Conservation (phyloP, 2,329 filamentous ascomycete species). For the Rhynchosporium graminicola region DNA sequence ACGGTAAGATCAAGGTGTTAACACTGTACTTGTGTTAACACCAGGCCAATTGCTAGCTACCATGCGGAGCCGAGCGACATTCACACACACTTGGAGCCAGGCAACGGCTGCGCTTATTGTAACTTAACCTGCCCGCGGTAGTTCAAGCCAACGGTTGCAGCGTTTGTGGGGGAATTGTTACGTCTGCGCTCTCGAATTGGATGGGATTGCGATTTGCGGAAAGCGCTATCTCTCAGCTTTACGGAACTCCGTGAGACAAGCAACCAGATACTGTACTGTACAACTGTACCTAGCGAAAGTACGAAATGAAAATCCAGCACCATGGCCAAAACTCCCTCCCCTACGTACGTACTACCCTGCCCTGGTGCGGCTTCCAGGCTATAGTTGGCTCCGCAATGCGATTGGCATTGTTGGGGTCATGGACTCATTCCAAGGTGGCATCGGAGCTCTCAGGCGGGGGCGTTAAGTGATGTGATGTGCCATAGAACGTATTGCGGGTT, state of each 20-base stretch:
- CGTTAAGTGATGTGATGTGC: slow-evolving; percentile 5
- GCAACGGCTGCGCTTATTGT: too few relatives aligned
- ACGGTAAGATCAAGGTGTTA: not conserved
- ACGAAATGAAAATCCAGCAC: slow-evolving; percentile 13
- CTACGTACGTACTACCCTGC: slow-evolving; percentile 2
- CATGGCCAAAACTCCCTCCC: slow-evolving; percentile 7
- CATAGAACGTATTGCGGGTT: not conserved
- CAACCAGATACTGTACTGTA: not conserved
- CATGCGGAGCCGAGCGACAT: not conserved
- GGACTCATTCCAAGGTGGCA: slow-evolving; percentile 2
- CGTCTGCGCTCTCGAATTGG: too few relatives aligned
- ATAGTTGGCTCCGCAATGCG: not conserved
- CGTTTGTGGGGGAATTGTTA: too few relatives aligned
- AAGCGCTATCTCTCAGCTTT: too few relatives aligned
- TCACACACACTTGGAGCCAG: not conserved
- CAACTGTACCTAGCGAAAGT: slow-evolving; percentile 2
- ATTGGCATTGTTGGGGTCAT: too few relatives aligned
- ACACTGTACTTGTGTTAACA: too few relatives aligned
- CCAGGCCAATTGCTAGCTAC: slow-evolving; percentile 14
- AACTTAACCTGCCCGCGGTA: not conserved
- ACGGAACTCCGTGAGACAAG: too few relatives aligned
- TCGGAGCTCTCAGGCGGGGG: slow-evolving; percentile 6
- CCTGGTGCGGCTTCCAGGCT: slow-evolving; percentile 19
- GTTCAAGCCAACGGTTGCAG: too few relatives aligned
- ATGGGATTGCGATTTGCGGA: too few relatives aligned